These are phyloP conservation scores for Mucor circinelloides DNA, from an alignment of 371 early-diverging fungal species.

Conservation along the genomic window DNA sequence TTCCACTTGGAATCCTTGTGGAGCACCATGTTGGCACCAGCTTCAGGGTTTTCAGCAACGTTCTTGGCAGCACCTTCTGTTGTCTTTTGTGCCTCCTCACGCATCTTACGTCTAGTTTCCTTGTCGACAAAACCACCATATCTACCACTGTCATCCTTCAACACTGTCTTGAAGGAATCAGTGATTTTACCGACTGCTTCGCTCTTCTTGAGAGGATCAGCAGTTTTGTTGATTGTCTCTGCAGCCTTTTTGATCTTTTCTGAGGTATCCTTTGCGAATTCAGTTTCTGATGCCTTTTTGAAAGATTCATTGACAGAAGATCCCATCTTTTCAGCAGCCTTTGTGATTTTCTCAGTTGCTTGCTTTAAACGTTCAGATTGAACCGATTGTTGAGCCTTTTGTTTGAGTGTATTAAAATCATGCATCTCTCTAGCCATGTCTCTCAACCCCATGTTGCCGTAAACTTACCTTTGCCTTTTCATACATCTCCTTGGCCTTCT, in stretches of 20 bases:
- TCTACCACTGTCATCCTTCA: slow-evolving; percentile 74
- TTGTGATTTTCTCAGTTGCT: slow-evolving; percentile 77
- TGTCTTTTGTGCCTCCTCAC: slow-evolving; percentile 57
- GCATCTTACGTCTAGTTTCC: slow-evolving; percentile 68
- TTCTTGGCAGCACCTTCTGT: slow-evolving; percentile 15
- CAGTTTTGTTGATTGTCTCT: slow-evolving; percentile 63
- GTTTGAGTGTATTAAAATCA: not conserved
- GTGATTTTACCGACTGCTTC: slow-evolving; percentile 73
- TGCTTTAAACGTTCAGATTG: slow-evolving; percentile 63
- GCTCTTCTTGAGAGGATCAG: slow-evolving; percentile 79
- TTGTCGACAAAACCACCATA: slow-evolving; percentile 80
- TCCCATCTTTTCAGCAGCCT: slow-evolving; percentile 77
- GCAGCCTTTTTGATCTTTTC: slow-evolving; percentile 68
- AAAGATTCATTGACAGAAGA: slow-evolving; percentile 74
- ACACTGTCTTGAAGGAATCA: slow-evolving; percentile 69
- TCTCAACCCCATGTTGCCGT: too few species aligned
- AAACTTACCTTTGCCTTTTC: slow-evolving; percentile 62
- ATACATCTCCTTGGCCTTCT: slow-evolving; percentile 85
- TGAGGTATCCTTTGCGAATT: slow-evolving; percentile 80
- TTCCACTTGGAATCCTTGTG: slow-evolving; percentile 93
- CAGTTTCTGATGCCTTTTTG: slow-evolving; percentile 85
- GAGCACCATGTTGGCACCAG: slow-evolving; percentile 77
- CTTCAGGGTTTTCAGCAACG: slow-evolving; percentile 61
- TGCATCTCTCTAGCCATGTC: not conserved
- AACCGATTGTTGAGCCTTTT: slow-evolving; percentile 40